Percentiles rank a stretch among this genome's conserved stretches.
These are phyloP conservation scores for Spirogloea muscicola DNA, from an alignment of 139 green algal genomes.

Conservation along the genomic window DNA sequence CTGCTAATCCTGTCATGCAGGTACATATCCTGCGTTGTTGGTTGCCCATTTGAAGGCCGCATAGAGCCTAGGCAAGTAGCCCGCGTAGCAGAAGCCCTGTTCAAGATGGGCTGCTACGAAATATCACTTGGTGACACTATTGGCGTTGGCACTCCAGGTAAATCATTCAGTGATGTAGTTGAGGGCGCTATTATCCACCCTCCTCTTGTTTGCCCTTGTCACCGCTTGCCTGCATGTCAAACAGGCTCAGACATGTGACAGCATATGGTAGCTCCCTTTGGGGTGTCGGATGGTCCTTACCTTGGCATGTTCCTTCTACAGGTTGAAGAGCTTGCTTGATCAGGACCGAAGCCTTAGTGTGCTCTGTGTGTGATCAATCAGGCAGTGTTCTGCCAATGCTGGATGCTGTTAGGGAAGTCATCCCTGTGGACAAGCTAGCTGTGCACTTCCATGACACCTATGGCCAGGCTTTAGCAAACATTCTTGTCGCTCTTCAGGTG, in stretches of 20 bases:
- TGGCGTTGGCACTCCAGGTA: constrained; percentile 70
- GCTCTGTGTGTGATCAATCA: too few species aligned
- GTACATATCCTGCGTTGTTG: constrained; percentile 76
- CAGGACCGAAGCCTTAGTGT: too few species aligned
- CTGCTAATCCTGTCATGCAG: too few species aligned
- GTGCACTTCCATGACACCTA: constrained; percentile 95
- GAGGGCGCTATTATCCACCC: too few species aligned
- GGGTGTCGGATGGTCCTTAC: too few species aligned
- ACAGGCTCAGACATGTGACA: too few species aligned
- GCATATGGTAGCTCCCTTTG: too few species aligned
- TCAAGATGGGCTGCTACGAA: constrained; percentile 91
- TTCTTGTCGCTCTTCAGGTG: constrained; percentile 71
- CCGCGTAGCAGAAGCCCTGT: constrained; percentile 61
- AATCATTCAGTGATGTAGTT: too few species aligned
- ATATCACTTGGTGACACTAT: constrained; percentile 89
- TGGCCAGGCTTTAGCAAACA: constrained; percentile 85
- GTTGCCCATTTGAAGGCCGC: constrained; percentile 72
- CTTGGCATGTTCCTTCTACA: too few species aligned
- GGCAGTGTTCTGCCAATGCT: constrained; percentile 70
- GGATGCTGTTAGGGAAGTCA: constrained; percentile 48
- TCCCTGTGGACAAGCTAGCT: constrained; percentile 64
- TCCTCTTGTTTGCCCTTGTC: too few species aligned
- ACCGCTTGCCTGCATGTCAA: too few species aligned
- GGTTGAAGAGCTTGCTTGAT: too few species aligned
- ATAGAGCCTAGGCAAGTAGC: constrained; percentile 57